Percentiles rank a stretch among this genome's conserved stretches.
Conservation (phyloP, 148 eudicot genomes). For the Vaccinium myrtillus region DNA sequence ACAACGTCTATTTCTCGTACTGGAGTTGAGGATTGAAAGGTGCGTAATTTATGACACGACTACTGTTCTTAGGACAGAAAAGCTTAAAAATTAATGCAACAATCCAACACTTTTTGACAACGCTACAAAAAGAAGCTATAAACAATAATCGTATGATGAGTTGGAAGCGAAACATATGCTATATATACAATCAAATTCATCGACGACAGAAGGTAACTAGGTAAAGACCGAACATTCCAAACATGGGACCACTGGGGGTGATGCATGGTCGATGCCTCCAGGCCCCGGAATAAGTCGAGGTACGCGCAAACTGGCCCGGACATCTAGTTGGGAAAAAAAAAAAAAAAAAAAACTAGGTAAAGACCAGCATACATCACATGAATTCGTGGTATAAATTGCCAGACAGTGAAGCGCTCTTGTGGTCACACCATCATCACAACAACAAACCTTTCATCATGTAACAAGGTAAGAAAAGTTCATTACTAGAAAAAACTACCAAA, state of each 20-base stretch:
- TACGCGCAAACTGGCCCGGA: too few relatives aligned
- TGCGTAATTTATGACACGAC: neutral
- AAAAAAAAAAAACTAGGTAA: too few relatives aligned
- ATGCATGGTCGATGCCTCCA: too few relatives aligned
- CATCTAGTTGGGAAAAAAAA: too few relatives aligned
- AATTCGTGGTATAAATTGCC: neutral
- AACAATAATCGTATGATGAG: neutral
- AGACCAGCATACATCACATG: neutral
- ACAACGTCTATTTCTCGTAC: neutral
- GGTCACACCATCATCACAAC: conserved; percentile 1
- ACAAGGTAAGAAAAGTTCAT: neutral
- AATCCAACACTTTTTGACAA: neutral
- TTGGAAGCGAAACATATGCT: neutral
- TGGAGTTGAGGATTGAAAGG: neutral
- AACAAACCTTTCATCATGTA: neutral
- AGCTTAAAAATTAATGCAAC: neutral
- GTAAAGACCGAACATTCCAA: neutral
- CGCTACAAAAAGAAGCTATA: neutral
- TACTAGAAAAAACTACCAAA: neutral
- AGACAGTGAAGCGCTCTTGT: neutral
- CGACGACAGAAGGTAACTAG: neutral
- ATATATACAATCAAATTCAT: conserved; percentile 12
- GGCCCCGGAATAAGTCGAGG: too few relatives aligned
- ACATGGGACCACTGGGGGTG: too few relatives aligned
- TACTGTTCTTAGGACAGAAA: neutral